Percentiles rank a stretch among this genome's conserved stretches.
Conservation (phyloP, 345 rosid species). For the Cardiospermum halicacabum region DNA sequence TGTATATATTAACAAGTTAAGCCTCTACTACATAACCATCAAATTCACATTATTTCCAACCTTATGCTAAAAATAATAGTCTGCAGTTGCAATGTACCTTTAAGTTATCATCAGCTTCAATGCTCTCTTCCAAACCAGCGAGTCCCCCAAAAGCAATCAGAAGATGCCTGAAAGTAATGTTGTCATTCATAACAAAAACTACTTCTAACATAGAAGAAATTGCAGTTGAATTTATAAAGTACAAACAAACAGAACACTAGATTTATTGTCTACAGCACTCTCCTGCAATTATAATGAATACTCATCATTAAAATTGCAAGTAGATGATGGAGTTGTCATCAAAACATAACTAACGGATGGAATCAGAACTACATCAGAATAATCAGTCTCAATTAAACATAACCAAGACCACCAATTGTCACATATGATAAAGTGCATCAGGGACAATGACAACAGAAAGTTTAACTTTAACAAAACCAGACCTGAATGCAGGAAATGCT, state of each 20-base stretch:
- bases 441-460: slow-evolving; percentile 1
- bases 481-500: slow-evolving; percentile 69
- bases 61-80: not conserved
- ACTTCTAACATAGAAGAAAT: slow-evolving; percentile 5
- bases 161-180: slow-evolving; percentile 49
- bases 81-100: slow-evolving; percentile 40
- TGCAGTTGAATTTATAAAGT: not conserved
- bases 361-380: not conserved
- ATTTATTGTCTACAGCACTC: not conserved
- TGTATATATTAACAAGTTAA: not conserved
- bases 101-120: slow-evolving; percentile 59
- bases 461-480: slow-evolving; percentile 7
- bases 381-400: not conserved
- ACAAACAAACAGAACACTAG: not conserved
- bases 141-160: slow-evolving; percentile 95
- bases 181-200: not conserved
- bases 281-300: not conserved
- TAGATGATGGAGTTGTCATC: not conserved
- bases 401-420: not conserved
- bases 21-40: too few species aligned
- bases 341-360: not conserved
- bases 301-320: not conserved
- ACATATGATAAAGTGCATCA: not conserved
- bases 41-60: not conserved
- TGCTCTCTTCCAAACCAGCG: slow-evolving; percentile 85